These are phyloP conservation scores for Decorospora gaudefroyi DNA, from an alignment of 2,329 filamentous ascomycete genomes.

Conservation along the genomic window DNA sequence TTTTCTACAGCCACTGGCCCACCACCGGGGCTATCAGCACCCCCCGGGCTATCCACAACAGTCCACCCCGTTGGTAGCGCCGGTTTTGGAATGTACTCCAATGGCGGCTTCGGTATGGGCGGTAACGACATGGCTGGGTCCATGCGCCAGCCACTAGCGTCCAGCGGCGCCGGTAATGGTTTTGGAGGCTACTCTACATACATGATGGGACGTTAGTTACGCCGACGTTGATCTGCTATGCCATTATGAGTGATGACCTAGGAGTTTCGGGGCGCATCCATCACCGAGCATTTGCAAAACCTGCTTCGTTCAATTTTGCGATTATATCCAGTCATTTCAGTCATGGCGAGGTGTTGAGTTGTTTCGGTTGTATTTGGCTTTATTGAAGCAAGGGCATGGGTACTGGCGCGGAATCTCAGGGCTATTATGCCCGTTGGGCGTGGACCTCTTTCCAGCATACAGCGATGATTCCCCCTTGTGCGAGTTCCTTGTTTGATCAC, in stretches of 20 bases:
- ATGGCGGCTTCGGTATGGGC: conserved; percentile 44
- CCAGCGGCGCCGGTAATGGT: conserved; percentile 37
- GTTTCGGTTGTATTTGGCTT: conserved; percentile 38
- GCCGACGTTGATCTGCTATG: conserved; percentile 26
- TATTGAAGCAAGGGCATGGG: conserved; percentile 48
- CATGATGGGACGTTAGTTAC: conserved; percentile 47
- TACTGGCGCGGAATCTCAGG: conserved; percentile 46
- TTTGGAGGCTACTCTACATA: conserved; percentile 46
- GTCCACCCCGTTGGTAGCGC: conserved; percentile 38
- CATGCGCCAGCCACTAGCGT: conserved; percentile 42
- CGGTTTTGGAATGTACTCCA: conserved; percentile 46
- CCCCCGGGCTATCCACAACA: conserved; percentile 66
- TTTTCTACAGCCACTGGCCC: conserved; percentile 75
- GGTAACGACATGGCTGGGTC: conserved; percentile 44
- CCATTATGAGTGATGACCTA: conserved; percentile 43
- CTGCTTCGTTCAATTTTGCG: conserved; percentile 42
- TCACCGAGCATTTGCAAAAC: conserved; percentile 38
- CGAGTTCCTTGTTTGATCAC: conserved; percentile 41
- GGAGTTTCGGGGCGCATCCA: conserved; percentile 42
- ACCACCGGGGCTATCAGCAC: conserved; percentile 77
- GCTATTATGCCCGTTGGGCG: conserved; percentile 41
- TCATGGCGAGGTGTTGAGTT: conserved; percentile 50
- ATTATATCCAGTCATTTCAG: conserved; percentile 50
- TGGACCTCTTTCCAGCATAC: conserved; percentile 50
- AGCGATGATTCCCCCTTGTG: conserved; percentile 53